These are phyloP conservation scores for Phragmites australis DNA, from an alignment of 176 grass and related monocot species.

Conservation along the genomic window DNA sequence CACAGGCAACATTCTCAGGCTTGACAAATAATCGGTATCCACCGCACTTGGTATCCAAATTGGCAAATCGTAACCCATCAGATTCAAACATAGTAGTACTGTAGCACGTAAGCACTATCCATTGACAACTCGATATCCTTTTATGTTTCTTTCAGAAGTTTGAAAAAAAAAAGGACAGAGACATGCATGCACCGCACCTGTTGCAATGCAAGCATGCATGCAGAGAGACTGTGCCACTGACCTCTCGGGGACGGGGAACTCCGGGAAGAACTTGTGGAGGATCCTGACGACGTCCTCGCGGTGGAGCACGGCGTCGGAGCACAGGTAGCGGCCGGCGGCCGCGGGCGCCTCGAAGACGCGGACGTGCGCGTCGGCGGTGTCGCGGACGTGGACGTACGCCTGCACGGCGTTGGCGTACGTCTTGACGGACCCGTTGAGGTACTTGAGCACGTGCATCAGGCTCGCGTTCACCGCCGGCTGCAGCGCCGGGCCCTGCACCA, in stretches of 20 bases:
- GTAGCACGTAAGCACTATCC: not conserved
- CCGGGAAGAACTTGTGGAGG: slow-evolving; percentile 62
- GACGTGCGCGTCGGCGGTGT: slow-evolving; percentile 68
- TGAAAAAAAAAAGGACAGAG: not conserved
- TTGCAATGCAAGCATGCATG: not conserved
- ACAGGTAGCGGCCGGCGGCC: slow-evolving; percentile 64
- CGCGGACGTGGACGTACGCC: slow-evolving; percentile 83
- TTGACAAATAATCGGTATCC: not conserved
- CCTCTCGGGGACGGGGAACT: slow-evolving; percentile 67
- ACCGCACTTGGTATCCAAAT: not conserved
- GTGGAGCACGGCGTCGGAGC: slow-evolving; percentile 67
- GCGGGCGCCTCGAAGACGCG: slow-evolving; percentile 60
- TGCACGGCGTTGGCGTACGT: slow-evolving; percentile 82
- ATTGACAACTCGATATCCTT: not conserved
- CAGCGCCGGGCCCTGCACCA: slow-evolving; percentile 75
- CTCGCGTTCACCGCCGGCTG: slow-evolving; percentile 78
- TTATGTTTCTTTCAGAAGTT: not conserved
- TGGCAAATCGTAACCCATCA: not conserved
- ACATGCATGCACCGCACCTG: not conserved
- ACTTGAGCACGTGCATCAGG: slow-evolving; percentile 74
- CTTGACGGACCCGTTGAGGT: slow-evolving; percentile 57
- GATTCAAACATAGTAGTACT: not conserved
- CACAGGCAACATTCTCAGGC: not conserved
- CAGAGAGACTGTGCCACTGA: not conserved
- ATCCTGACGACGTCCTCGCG: slow-evolving; percentile 65